A percentile compares a stretch with the other conserved stretches of the same genome.
These are phyloP conservation scores for Trypanosoma melophagium DNA, from an alignment of 208 protist species.

Conservation along the genomic window DNA sequence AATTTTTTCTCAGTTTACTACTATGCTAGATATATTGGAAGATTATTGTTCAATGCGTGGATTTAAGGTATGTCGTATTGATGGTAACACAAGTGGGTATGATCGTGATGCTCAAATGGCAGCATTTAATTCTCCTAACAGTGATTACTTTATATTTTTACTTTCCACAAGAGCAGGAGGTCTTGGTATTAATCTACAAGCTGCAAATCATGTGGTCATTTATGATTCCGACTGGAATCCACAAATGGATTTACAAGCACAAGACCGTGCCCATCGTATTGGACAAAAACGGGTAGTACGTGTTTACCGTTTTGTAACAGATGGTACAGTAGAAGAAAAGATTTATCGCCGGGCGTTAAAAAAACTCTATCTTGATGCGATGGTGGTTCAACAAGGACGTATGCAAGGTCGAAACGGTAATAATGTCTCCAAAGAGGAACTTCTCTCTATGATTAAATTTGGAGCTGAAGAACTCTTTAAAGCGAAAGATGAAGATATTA, in stretches of 20 bases:
- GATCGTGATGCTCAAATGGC: slow-evolving; percentile 93
- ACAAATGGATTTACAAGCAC: slow-evolving; percentile 98
- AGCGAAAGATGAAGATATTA: slow-evolving; percentile 85
- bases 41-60: slow-evolving; percentile 87
- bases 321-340: slow-evolving; percentile 97
- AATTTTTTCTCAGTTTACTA: slow-evolving; percentile 98
- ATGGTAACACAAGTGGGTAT: slow-evolving; percentile 88
- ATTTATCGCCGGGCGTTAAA: slow-evolving; percentile 97
- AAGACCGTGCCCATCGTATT: slow-evolving; percentile 98
- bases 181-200: slow-evolving; percentile 98
- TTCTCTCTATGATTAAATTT: slow-evolving; percentile 97
- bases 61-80: slow-evolving; percentile 87
- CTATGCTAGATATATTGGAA: slow-evolving; percentile 91
- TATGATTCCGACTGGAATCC: slow-evolving; percentile 99
- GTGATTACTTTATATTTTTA: slow-evolving; percentile 96
- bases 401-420: slow-evolving; percentile 51
- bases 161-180: slow-evolving; percentile 98
- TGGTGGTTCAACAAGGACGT: slow-evolving; percentile 98
- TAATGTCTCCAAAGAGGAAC: slow-evolving; percentile 91
- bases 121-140: slow-evolving; percentile 90
- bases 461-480: slow-evolving; percentile 98
- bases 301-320: slow-evolving; percentile 97
- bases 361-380: slow-evolving; percentile 97
- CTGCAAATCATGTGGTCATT: slow-evolving; percentile 98
- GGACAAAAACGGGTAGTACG: slow-evolving; percentile 97